phyloP scores from a whole-genome alignment of 306 rosid species.

The Dryas drummondii region DNA sequence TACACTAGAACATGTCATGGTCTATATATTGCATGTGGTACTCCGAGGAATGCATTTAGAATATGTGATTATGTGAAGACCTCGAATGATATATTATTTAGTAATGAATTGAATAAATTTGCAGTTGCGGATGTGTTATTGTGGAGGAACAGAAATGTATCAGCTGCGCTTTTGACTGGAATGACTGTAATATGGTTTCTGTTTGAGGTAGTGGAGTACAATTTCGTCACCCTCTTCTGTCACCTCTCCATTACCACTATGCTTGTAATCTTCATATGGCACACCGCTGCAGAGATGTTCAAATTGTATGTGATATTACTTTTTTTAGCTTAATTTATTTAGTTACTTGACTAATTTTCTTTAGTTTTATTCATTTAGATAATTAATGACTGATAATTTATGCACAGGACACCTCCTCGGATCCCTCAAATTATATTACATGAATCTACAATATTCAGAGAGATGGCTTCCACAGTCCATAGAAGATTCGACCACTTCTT shows the following conservation, averaged over 20 bases:
- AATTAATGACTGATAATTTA: neutral
- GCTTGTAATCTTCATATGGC: constrained; percentile 70
- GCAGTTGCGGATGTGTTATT: constrained; percentile 72
- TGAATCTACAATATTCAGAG: constrained; percentile 46
- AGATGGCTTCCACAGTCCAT: constrained; percentile 52
- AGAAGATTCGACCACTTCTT: constrained; percentile 46
- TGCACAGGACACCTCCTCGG: constrained; percentile 52
- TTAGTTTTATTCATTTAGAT: too few relatives aligned
- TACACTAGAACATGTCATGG: too few relatives aligned
- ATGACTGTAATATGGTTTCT: constrained; percentile 71
- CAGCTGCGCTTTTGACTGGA: constrained; percentile 58
- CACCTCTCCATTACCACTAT: constrained; percentile 62
- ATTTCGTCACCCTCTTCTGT: constrained; percentile 59
- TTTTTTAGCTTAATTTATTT: neutral
- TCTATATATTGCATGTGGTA: too few relatives aligned
- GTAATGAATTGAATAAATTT: constrained; percentile 15
- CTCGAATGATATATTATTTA: neutral
- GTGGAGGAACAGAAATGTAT: constrained; percentile 54
- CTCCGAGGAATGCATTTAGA: too few relatives aligned
- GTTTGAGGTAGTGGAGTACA: constrained; percentile 74
- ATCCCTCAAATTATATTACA: constrained; percentile 50
- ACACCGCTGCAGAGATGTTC: constrained; percentile 44
- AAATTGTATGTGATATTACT: constrained; percentile 40
- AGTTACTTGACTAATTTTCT: neutral
- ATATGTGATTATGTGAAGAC: too few relatives aligned